These are phyloP conservation scores for Flaveria brownii DNA, from an alignment of 129 eudicot species.

Conservation along the genomic window DNA sequence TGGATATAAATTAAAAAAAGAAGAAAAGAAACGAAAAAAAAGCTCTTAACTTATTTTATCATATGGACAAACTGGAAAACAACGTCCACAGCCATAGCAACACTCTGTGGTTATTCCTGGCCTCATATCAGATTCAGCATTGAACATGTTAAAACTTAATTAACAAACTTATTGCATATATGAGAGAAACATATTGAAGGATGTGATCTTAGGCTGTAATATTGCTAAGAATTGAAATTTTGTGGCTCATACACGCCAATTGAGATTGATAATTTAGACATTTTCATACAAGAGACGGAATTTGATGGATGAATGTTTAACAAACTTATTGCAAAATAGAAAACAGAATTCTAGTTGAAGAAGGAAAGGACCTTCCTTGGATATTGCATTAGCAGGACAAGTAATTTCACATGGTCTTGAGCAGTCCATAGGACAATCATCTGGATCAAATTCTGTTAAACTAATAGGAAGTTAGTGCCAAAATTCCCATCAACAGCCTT, in stretches of 20 bases:
- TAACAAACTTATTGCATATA: background rate
- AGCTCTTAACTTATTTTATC: slow-evolving; percentile 81
- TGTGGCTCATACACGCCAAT: background rate
- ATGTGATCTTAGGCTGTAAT: background rate
- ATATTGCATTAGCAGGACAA: slow-evolving; percentile 91
- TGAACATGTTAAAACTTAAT: slow-evolving; percentile 12
- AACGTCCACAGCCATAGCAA: slow-evolving; percentile 98
- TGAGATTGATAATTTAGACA: background rate
- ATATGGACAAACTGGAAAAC: slow-evolving; percentile 89
- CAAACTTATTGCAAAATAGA: background rate
- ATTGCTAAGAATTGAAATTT: background rate
- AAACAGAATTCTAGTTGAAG: slow-evolving; percentile 6
- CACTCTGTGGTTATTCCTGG: slow-evolving; percentile 80
- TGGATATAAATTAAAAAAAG: background rate
- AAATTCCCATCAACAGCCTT: slow-evolving; percentile 3
- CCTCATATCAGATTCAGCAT: slow-evolving; percentile 41
- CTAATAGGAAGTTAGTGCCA: slow-evolving; percentile 22
- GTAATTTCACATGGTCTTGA: slow-evolving; percentile 81
- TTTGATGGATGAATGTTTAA: background rate
- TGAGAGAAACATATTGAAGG: background rate
- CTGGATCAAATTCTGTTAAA: slow-evolving; percentile 79
- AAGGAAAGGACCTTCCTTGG: slow-evolving; percentile 54
- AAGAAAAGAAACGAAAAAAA: slow-evolving; percentile 1
- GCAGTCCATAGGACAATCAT: slow-evolving; percentile 83
- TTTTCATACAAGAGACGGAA: background rate